Base-by-base conservation (phyloP, 1,139 yeast genomes). In the Spathaspora jeffriesii region DNA sequence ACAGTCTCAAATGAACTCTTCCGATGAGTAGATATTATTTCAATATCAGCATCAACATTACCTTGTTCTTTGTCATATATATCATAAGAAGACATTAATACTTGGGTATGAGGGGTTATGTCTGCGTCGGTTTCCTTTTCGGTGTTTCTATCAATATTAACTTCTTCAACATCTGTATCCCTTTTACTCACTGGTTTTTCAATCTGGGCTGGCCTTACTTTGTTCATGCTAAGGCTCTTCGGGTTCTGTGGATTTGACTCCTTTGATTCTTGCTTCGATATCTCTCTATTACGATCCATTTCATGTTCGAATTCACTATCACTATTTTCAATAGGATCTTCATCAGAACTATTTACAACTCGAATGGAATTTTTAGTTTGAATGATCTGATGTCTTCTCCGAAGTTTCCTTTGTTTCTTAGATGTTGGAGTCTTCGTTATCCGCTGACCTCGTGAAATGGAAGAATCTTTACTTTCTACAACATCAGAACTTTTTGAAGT, bases 251-350 rank as follows among this genome's bases (percentile, higher is more conserved):
- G 20, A 6, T 6, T 5, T 7, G 18, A n/a, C 32, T 13, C 18
- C 10, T 14, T 11, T 30, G 34, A 8, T 30, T 34, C 22, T 17
- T 18, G 38, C 23, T 17, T 34, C 5, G 23, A 30, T 20, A 28
- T 37, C 30, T 38, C 31, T 30, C 15, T 41, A 18, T 30, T 30
- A 3, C 42, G 34, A 21, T 36, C 43, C 52, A 50, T 49, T 11
- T 47, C 47, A 22, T 40, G 46, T 11, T 39, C 25, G 27, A 50
- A 50, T 2, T 47, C 52, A 36, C 42, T 25, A 42, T 50, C 53
- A 38, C 52, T 49, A 28, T 50, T 47, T 20, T 47, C 50, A 17
- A 50, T 34, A 2, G 41, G 28, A 15, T 38, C 41, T 22, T 21
- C 41, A 10, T 38, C 41, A 7, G 27, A 22, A 31, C 47, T 47